Percentiles rank a stretch among this genome's conserved stretches.
These are phyloP conservation scores for Filosporella fistucella DNA, from an alignment of 495 filamentous ascomycete species.

Conservation along the genomic window DNA sequence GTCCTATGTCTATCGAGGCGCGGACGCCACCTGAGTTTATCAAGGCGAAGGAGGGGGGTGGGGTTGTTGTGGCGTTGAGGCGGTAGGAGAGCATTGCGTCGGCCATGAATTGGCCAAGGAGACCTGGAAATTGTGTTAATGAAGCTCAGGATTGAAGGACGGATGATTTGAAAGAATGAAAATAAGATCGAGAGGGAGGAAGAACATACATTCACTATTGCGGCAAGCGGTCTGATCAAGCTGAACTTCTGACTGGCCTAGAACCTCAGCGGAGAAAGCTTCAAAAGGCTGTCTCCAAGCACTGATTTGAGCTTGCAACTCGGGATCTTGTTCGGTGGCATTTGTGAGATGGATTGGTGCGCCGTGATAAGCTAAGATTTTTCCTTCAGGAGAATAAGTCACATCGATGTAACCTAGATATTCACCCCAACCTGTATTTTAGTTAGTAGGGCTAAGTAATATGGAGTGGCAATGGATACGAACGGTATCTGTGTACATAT, in stretches of 20 bases:
- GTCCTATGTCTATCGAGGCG: constrained; percentile 45
- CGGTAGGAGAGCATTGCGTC: constrained; percentile 53
- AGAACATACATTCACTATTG: constrained; percentile 32
- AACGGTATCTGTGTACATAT: background rate
- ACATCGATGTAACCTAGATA: constrained; percentile 57
- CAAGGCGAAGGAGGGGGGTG: constrained; percentile 43
- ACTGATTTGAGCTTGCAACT: constrained; percentile 44
- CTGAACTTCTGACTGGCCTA: constrained; percentile 40
- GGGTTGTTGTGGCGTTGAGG: constrained; percentile 27
- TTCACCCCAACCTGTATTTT: constrained; percentile 47
- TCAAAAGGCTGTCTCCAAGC: constrained; percentile 50
- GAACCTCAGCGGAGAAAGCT: constrained; percentile 36
- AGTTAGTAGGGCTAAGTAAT: background rate
- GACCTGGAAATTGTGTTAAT: constrained; percentile 19
- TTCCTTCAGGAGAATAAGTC: constrained; percentile 44
- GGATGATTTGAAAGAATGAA: too few relatives aligned
- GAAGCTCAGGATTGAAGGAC: too few relatives aligned
- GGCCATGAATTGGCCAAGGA: constrained; percentile 5
- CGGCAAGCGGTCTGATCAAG: constrained; percentile 50
- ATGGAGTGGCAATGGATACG: background rate
- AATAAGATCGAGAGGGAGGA: background rate
- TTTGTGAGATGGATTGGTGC: constrained; percentile 54
- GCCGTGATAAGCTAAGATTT: constrained; percentile 49
- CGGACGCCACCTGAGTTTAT: constrained; percentile 54
- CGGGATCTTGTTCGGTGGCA: constrained; percentile 41